Conservation (phyloP, 2,329 filamentous ascomycete genomes). For the Trichophyton benhamiae region DNA sequence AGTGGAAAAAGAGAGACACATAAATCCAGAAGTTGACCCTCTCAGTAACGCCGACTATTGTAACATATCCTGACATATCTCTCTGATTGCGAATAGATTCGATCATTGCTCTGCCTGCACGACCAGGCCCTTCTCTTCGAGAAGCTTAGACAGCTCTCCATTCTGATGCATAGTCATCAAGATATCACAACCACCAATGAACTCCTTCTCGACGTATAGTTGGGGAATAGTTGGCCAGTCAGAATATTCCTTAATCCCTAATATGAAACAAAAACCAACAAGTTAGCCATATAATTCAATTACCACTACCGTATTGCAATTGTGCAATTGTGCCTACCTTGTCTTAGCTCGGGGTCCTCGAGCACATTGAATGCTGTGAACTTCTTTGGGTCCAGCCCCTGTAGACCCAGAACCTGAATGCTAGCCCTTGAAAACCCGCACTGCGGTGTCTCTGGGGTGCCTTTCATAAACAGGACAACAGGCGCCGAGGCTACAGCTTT, state of each 20-base stretch:
- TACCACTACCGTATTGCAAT: no score
- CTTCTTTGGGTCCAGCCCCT: slow-evolving; percentile 88
- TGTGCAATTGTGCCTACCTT: slow-evolving; percentile 47
- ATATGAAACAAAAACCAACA: background rate
- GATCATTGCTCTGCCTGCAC: slow-evolving; percentile 43
- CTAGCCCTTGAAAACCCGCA: slow-evolving; percentile 92
- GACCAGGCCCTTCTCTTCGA: slow-evolving; percentile 86
- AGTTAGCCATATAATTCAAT: background rate
- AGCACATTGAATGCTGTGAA: slow-evolving; percentile 98
- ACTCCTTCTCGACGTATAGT: slow-evolving; percentile 89
- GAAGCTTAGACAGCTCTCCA: slow-evolving; percentile 77
- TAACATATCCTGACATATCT: background rate
- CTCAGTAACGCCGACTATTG: background rate
- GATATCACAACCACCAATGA: slow-evolving; percentile 95
- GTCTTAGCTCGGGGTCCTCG: slow-evolving; percentile 74
- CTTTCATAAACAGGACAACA: slow-evolving; percentile 99
- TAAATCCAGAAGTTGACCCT: background rate
- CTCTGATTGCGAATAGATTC: background rate
- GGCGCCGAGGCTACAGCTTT: slow-evolving; percentile 77
- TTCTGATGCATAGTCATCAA: slow-evolving; percentile 95
- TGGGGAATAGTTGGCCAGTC: slow-evolving; percentile 99
- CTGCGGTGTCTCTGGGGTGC: slow-evolving; percentile 87
- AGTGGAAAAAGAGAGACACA: background rate
- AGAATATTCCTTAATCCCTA: slow-evolving; percentile 97
- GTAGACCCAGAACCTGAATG: slow-evolving; percentile 87